Evolutionary conservation across 768 basidiomycete genomes (phyloP).

Genomic region (Strobilomyces echinocephalus): DNA sequence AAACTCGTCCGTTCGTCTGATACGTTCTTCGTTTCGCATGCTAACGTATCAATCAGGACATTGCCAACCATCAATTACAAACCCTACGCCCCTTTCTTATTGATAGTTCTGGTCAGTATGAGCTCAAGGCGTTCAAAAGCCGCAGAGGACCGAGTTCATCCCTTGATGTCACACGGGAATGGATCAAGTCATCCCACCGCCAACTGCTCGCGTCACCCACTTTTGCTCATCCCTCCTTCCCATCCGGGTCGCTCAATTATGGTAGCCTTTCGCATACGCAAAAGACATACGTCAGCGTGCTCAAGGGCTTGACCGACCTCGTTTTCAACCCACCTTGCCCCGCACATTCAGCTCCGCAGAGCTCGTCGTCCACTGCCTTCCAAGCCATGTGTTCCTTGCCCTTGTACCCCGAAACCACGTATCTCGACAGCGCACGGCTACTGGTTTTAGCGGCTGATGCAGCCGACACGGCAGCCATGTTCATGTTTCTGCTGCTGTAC

Average conservation of each 20-base stretch:
- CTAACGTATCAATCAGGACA: constrained; percentile 57
- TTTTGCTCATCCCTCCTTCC: constrained; percentile 42
- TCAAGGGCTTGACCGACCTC: constrained; percentile 61
- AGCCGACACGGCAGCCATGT: constrained; percentile 66
- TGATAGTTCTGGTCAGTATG: constrained; percentile 73
- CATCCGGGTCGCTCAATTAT: constrained; percentile 41
- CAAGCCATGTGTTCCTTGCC: constrained; percentile 34
- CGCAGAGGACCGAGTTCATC: constrained; percentile 43
- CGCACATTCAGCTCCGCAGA: constrained; percentile 32
- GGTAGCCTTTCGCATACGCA: constrained; percentile 38
- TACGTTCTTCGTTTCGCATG: constrained; percentile 10
- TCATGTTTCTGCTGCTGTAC: constrained; percentile 78
- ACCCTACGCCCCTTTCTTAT: constrained; percentile 88
- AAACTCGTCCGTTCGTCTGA: constrained; percentile 65
- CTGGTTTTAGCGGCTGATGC: constrained; percentile 64
- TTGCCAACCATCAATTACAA: constrained; percentile 93
- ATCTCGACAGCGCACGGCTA: constrained; percentile 73
- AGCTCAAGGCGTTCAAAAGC: constrained; percentile 71
- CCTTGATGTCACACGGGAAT: constrained; percentile 54
- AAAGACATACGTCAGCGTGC: constrained; percentile 48
- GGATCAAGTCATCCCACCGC: constrained; percentile 55
- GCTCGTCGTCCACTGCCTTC: constrained; percentile 29
- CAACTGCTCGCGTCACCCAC: constrained; percentile 39
- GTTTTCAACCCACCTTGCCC: constrained; percentile 52
- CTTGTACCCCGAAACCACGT: constrained; percentile 70